phyloP scores from a whole-genome alignment of 495 filamentous ascomycete genomes.

The Aspergillus bertholletiae region DNA sequence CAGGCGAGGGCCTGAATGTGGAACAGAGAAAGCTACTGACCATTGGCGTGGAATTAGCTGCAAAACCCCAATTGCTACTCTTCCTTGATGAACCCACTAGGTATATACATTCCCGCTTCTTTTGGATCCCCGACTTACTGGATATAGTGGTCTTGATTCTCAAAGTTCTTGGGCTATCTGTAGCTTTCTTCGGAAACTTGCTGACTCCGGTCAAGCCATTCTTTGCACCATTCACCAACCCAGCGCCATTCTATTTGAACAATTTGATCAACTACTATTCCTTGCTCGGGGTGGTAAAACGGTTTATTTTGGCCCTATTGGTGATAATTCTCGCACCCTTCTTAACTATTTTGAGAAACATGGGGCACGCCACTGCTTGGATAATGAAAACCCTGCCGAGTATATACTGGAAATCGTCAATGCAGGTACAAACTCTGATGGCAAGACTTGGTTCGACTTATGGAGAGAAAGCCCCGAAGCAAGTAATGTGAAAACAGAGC shows the following conservation, averaged over 20 bases:
- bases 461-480: constrained; percentile 74
- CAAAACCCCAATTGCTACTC: constrained; percentile 83
- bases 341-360: constrained; percentile 74
- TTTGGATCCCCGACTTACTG: neutral
- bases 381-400: constrained; percentile 76
- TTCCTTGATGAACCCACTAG: constrained; percentile 85
- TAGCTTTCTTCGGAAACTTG: constrained; percentile 72
- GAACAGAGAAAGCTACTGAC: constrained; percentile 88
- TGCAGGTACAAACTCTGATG: constrained; percentile 15
- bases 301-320: constrained; percentile 85
- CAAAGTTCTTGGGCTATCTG: constrained; percentile 85
- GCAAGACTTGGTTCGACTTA: constrained; percentile 67
- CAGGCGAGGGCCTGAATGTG: constrained; percentile 70
- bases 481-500: constrained; percentile 56
- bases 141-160: constrained; percentile 65
- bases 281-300: constrained; percentile 73
- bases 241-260: constrained; percentile 84
- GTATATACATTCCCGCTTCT: constrained; percentile 13
- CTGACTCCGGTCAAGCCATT: constrained; percentile 83
- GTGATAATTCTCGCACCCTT: constrained; percentile 65
- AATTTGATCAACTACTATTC: constrained; percentile 85
- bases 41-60: constrained; percentile 86
- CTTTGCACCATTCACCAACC: constrained; percentile 96
- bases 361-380: constrained; percentile 61
- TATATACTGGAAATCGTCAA: constrained; percentile 83